Percentiles rank a stretch among this genome's conserved stretches.
Evolutionary conservation across 108 stramenopile genomes (phyloP).

Genomic region (Seminavis robusta): DNA sequence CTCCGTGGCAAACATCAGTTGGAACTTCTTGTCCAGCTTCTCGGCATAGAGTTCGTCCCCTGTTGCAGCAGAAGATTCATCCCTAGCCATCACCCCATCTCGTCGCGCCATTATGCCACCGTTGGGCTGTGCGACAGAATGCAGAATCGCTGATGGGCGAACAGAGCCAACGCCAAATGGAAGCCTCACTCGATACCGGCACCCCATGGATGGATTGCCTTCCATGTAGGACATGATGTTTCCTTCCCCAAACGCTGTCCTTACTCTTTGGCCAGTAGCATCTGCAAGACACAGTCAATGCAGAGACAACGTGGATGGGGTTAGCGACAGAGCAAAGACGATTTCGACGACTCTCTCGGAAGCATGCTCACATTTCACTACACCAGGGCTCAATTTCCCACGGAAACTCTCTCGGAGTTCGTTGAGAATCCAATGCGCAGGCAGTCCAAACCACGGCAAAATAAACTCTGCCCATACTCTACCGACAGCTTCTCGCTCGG

Average conservation of each 20-base stretch:
- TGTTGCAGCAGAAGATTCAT: slow-evolving; percentile 13
- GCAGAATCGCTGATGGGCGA: slow-evolving; percentile 49
- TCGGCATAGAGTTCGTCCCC: slow-evolving; percentile 22
- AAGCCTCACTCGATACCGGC: slow-evolving; percentile 62
- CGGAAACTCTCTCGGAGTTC: slow-evolving; percentile 33
- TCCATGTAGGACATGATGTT: slow-evolving; percentile 46
- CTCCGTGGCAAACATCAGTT: slow-evolving; percentile 70
- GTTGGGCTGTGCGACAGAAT: slow-evolving; percentile 37
- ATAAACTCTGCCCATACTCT: slow-evolving; percentile 77
- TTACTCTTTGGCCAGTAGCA: slow-evolving; percentile 60
- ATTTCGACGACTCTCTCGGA: background rate
- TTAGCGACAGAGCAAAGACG: background rate
- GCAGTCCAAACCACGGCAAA: slow-evolving; percentile 68
- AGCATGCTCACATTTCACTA: slow-evolving; percentile 49
- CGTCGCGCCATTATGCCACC: slow-evolving; percentile 31
- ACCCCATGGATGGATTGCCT: slow-evolving; percentile 13
- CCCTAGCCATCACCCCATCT: slow-evolving; percentile 34
- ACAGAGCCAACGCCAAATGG: slow-evolving; percentile 66
- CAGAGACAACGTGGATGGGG: background rate
- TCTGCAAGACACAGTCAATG: slow-evolving; percentile 20
- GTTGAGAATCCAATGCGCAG: slow-evolving; percentile 43
- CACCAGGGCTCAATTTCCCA: slow-evolving; percentile 19
- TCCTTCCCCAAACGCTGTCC: slow-evolving; percentile 73
- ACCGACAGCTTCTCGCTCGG: slow-evolving; percentile 39
- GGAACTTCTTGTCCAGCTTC: slow-evolving; percentile 35